Conservation (phyloP, 495 filamentous ascomycete species). For the Physcia stellaris region DNA sequence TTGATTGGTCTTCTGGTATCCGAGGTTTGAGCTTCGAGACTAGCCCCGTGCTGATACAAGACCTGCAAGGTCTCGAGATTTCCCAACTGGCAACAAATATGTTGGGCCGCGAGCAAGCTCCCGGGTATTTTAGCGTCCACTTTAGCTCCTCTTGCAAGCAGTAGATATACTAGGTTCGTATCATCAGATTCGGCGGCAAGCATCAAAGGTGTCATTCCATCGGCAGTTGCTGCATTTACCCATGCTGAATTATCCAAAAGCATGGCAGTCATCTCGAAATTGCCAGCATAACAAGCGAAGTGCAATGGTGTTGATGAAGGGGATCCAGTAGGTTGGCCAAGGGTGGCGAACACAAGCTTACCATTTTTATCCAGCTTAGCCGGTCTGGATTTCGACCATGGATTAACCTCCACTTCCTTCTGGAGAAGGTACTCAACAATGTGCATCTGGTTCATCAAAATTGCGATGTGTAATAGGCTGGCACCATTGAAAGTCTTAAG, state of each 20-base stretch:
- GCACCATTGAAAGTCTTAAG: conserved; percentile 7
- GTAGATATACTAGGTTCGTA: conserved; percentile 8
- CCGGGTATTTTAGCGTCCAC: conserved; percentile 9
- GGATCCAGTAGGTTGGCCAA: too few relatives aligned
- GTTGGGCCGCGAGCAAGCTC: conserved; percentile 8
- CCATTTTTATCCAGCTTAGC: too few relatives aligned
- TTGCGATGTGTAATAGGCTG: conserved; percentile 9
- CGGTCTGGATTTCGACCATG: conserved; percentile 4
- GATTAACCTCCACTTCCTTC: conserved; percentile 9
- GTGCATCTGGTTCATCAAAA: conserved; percentile 4
- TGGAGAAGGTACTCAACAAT: conserved; percentile 7
- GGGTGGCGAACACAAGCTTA: too few relatives aligned
- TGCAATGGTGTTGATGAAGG: conserved; percentile 10
- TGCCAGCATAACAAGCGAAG: conserved; percentile 6
- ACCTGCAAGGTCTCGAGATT: conserved; percentile 10
- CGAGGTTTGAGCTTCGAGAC: background rate
- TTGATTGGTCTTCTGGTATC: background rate
- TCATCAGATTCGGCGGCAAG: conserved; percentile 11
- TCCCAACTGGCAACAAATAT: conserved; percentile 7
- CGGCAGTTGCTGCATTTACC: conserved; percentile 9
- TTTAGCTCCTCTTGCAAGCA: conserved; percentile 10
- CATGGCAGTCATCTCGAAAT: conserved; percentile 7
- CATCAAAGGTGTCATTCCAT: conserved; percentile 11
- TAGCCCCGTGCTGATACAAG: conserved; percentile 4
- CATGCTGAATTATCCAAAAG: conserved; percentile 8